phyloP scores from a whole-genome alignment of 805 yeast species.

The Metschnikowia orientalis region DNA sequence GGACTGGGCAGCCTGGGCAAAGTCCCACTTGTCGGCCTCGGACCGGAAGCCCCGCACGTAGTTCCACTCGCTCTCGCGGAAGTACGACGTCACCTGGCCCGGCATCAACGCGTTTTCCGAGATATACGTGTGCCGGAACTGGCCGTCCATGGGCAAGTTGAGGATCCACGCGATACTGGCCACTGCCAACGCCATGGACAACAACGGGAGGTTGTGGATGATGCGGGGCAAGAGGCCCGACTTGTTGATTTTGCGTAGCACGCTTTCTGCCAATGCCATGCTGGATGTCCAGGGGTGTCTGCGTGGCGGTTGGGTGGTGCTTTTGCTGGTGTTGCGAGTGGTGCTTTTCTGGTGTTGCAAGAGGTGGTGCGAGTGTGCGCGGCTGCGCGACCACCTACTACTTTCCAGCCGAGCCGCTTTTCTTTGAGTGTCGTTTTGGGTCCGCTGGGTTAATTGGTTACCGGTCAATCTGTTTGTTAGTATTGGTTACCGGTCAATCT shows the following conservation, averaged over 20 bases:
- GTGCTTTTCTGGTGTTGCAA: too few species aligned
- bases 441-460: too few species aligned
- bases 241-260: slow-evolving; percentile 37
- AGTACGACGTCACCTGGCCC: slow-evolving; percentile 88
- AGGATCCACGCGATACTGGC: slow-evolving; percentile 43
- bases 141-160: slow-evolving; percentile 74
- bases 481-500: too few species aligned
- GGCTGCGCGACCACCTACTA: too few species aligned
- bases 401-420: too few species aligned
- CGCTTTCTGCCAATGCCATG: slow-evolving; percentile 44
- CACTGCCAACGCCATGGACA: slow-evolving; percentile 34
- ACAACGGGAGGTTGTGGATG: slow-evolving; percentile 29
- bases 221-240: slow-evolving; percentile 36
- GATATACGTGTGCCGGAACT: slow-evolving; percentile 76
- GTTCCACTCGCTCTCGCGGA: slow-evolving; percentile 94
- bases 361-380: too few species aligned
- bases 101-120: slow-evolving; percentile 97
- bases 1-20: slow-evolving; percentile 26
- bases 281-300: slow-evolving; percentile 4
- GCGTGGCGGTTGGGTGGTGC: too few species aligned
- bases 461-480: too few species aligned
- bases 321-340: too few species aligned
- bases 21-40: slow-evolving; percentile 43
- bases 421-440: too few species aligned
- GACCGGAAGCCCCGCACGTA: slow-evolving; percentile 78